Conservation (phyloP, 148 eudicot genomes). For the Vaccinium corymbosum region DNA sequence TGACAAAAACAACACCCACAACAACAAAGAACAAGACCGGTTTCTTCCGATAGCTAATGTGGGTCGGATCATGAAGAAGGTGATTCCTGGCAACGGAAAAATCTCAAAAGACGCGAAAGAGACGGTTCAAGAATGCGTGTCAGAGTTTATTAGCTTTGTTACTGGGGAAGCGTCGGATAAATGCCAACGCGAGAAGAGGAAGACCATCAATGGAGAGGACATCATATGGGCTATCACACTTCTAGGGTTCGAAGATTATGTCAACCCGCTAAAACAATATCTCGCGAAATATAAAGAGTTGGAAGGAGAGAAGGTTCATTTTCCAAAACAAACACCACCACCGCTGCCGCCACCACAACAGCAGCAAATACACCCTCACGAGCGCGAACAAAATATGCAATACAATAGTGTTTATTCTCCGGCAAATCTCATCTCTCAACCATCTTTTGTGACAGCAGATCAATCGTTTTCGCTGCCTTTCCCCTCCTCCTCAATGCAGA, state of each 20-base stretch:
- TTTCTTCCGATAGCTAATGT: slow-evolving; percentile 76
- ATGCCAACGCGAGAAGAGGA: slow-evolving; percentile 73
- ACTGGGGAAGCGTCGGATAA: slow-evolving; percentile 78
- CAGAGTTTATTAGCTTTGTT: slow-evolving; percentile 73
- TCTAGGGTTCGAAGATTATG: slow-evolving; percentile 71
- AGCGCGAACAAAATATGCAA: slow-evolving; percentile 32
- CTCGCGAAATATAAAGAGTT: slow-evolving; percentile 52
- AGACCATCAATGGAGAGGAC: slow-evolving; percentile 74
- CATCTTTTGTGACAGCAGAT: slow-evolving; percentile 32
- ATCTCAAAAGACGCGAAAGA: slow-evolving; percentile 79
- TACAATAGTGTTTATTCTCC: slow-evolving; percentile 46
- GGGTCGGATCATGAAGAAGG: slow-evolving; percentile 75
- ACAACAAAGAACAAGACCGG: slow-evolving; percentile 52
- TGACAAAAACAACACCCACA: slow-evolving; percentile 18
- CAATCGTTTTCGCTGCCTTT: slow-evolving; percentile 45
- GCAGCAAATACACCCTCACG: slow-evolving; percentile 26
- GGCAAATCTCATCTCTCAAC: slow-evolving; percentile 35
- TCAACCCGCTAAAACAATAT: slow-evolving; percentile 51
- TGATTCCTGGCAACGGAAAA: slow-evolving; percentile 51
- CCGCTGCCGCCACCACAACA: slow-evolving; percentile 11
- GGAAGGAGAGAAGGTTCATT: slow-evolving; percentile 60
- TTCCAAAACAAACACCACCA: slow-evolving; percentile 47
- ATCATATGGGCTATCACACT: slow-evolving; percentile 69
- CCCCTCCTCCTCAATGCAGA: slow-evolving; percentile 31
- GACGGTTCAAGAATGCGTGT: slow-evolving; percentile 74